Percentiles rank a stretch among this genome's conserved stretches.
phyloP scores from a whole-genome alignment of 305 asterid genomes.

The Rubia tinctorum region DNA sequence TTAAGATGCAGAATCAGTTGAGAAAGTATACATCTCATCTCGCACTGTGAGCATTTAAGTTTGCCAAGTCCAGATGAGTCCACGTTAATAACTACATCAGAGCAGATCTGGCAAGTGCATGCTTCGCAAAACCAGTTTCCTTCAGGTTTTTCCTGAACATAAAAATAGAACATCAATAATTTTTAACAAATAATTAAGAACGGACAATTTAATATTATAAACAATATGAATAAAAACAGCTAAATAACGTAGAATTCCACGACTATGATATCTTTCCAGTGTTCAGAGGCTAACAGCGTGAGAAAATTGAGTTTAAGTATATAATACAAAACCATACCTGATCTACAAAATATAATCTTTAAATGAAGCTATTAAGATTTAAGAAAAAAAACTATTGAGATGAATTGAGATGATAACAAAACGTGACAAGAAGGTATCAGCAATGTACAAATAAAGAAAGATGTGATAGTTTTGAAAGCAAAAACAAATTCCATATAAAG shows the following conservation, averaged over 20 bases:
- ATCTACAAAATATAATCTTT: neutral
- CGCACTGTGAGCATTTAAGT: constrained; percentile 81
- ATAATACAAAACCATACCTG: neutral
- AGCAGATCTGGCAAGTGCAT: constrained; percentile 85
- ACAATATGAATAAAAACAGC: neutral
- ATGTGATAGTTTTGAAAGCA: neutral
- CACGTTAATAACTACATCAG: constrained; percentile 48
- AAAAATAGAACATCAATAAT: constrained; percentile 25
- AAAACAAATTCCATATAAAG: neutral
- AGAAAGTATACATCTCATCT: constrained; percentile 56
- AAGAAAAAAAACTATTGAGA: neutral
- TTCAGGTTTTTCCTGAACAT: constrained; percentile 84
- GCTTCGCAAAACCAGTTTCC: constrained; percentile 96
- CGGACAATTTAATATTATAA: neutral
- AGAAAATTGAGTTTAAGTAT: neutral
- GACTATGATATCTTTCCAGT: neutral
- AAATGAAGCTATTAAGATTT: neutral
- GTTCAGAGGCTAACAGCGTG: neutral
- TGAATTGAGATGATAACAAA: neutral
- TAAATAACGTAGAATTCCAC: neutral
- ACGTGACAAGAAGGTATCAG: neutral
- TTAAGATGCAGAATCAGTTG: constrained; percentile 10
- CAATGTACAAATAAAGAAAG: neutral
- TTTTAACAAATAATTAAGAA: neutral
- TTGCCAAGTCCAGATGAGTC: constrained; percentile 43